Conservation (phyloP, 2,329 filamentous ascomycete species). For the Penicillium expansum region DNA sequence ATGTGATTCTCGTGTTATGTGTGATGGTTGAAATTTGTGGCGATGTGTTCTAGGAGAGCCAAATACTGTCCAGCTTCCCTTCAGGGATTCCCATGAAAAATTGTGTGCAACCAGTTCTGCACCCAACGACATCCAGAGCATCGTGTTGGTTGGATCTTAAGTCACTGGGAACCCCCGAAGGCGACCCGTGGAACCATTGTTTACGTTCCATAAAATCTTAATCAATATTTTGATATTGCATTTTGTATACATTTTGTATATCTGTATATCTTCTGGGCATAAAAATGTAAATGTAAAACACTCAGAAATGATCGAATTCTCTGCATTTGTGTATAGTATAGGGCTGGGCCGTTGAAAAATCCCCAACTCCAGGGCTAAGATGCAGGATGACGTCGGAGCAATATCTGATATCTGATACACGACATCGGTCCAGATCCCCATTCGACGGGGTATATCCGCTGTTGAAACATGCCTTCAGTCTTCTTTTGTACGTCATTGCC, state of each 20-base stretch:
- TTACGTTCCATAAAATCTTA: slow-evolving; percentile 6
- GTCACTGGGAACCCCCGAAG: background rate
- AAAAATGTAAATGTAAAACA: background rate
- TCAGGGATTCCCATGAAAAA: slow-evolving; percentile 14
- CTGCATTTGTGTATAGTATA: background rate
- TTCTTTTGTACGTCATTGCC: background rate
- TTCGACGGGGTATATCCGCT: slow-evolving; percentile 7
- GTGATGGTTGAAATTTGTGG: background rate
- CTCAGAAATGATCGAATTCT: background rate
- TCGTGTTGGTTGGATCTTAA: slow-evolving; percentile 3
- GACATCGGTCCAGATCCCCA: background rate
- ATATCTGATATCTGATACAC: background rate
- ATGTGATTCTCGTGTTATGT: slow-evolving; percentile 12
- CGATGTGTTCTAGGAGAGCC: background rate
- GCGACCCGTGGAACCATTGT: slow-evolving; percentile 13
- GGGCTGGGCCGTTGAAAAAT: background rate
- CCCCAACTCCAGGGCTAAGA: background rate
- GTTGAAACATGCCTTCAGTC: background rate
- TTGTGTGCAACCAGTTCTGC: slow-evolving; percentile 13
- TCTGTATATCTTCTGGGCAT: too few species aligned
- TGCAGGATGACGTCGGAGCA: slow-evolving; percentile 18
- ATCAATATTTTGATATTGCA: background rate
- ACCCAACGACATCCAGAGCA: slow-evolving; percentile 8
- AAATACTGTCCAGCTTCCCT: slow-evolving; percentile 4
- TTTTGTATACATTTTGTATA: background rate